phyloP scores from a whole-genome alignment of 2,329 filamentous ascomycete species.

The Pseudomassariella vexata region DNA sequence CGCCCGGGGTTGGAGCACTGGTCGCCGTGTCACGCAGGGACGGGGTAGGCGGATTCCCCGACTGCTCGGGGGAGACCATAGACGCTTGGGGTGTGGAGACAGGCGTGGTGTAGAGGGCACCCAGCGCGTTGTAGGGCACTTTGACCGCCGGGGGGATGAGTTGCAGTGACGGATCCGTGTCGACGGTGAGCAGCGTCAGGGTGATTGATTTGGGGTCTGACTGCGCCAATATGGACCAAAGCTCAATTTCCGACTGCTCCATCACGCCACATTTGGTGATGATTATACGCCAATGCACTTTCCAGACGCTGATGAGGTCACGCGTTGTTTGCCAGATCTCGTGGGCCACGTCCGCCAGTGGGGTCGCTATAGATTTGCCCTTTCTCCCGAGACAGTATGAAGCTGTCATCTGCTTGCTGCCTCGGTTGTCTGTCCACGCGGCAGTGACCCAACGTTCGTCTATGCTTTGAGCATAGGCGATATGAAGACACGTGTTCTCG shows the following conservation, averaged over 20 bases:
- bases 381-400: slow-evolving; percentile 67
- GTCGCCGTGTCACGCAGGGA: slow-evolving; percentile 28
- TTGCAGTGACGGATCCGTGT: slow-evolving; percentile 59
- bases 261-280: slow-evolving; percentile 67
- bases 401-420: slow-evolving; percentile 65
- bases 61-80: slow-evolving; percentile 57
- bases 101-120: slow-evolving; percentile 53
- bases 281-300: slow-evolving; percentile 72
- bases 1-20: slow-evolving; percentile 40
- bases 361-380: slow-evolving; percentile 42
- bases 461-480: slow-evolving; percentile 71
- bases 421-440: slow-evolving; percentile 75
- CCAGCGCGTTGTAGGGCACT: slow-evolving; percentile 36
- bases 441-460: slow-evolving; percentile 75
- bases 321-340: slow-evolving; percentile 77
- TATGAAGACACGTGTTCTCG: slow-evolving; percentile 74
- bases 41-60: slow-evolving; percentile 43
- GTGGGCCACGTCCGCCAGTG: slow-evolving; percentile 58
- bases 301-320: slow-evolving; percentile 64
- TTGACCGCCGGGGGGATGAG: slow-evolving; percentile 51
- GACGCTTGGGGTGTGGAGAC: slow-evolving; percentile 60
- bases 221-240: slow-evolving; percentile 49
- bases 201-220: slow-evolving; percentile 45
- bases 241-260: slow-evolving; percentile 58
- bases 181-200: slow-evolving; percentile 57